Percentiles rank a stretch among this genome's conserved stretches.
phyloP scores from a whole-genome alignment of 306 rosid species.

The Lotus japonicus region DNA sequence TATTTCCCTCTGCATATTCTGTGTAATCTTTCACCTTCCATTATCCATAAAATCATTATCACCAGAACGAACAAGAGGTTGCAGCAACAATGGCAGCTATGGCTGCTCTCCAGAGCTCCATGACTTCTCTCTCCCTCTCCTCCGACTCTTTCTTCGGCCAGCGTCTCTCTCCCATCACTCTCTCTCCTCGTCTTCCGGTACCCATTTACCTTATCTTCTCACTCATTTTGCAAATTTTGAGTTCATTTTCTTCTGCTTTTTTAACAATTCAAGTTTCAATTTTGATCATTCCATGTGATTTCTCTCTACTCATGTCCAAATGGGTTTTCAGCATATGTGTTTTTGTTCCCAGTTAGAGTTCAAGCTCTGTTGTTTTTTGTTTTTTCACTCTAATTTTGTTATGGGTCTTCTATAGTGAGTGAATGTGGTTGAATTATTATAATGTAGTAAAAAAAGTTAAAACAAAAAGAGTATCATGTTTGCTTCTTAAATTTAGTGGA shows the following conservation, averaged over 20 bases:
- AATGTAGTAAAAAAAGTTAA: too few relatives aligned
- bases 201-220: background rate
- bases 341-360: background rate
- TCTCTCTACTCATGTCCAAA: background rate
- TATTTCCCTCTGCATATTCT: background rate
- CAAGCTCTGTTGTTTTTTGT: background rate
- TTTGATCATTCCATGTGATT: background rate
- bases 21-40: background rate
- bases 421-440: background rate
- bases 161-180: slow-evolving; percentile 47
- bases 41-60: slow-evolving; percentile 45
- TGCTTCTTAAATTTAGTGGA: background rate
- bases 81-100: slow-evolving; percentile 72
- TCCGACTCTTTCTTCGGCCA: slow-evolving; percentile 85
- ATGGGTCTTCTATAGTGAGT: background rate
- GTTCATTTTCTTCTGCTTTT: too few relatives aligned
- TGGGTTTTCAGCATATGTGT: background rate
- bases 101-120: slow-evolving; percentile 80
- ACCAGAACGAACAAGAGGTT: slow-evolving; percentile 3
- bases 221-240: background rate
- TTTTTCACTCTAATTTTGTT: background rate
- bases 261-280: background rate
- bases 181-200: slow-evolving; percentile 51
- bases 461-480: background rate
- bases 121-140: slow-evolving; percentile 66